phyloP scores from a whole-genome alignment of 2,329 filamentous ascomycete species.

The Fusarium sp. region DNA sequence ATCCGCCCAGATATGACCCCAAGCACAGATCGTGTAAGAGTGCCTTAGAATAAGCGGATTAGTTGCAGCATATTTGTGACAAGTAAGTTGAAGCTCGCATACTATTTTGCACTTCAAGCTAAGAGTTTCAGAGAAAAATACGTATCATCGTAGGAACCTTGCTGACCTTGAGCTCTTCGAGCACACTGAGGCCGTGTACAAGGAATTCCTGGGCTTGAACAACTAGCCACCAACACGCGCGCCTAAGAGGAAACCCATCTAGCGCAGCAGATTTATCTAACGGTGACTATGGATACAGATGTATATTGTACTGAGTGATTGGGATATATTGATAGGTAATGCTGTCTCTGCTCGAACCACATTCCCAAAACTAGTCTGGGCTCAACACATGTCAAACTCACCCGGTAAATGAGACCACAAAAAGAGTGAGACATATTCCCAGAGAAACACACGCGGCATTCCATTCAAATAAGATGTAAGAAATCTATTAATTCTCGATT shows the following conservation, averaged over 20 bases:
- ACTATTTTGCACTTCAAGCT: not conserved
- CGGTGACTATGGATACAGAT: not conserved
- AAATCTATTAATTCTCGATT: constrained; percentile 43
- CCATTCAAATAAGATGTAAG: constrained; percentile 19
- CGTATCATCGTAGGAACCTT: not conserved
- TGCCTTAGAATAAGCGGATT: not conserved
- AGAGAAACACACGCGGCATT: not conserved
- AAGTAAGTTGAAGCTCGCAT: not conserved
- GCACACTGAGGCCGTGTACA: constrained; percentile 68
- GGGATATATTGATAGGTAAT: not conserved
- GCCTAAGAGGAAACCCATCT: not conserved
- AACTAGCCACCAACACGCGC: constrained; percentile 63
- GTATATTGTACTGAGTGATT: not conserved
- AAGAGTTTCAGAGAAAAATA: not conserved
- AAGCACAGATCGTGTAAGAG: not conserved
- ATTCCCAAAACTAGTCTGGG: not conserved
- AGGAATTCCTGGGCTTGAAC: constrained; percentile 77
- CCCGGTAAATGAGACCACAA: not conserved
- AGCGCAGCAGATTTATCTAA: not conserved
- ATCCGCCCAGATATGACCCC: not conserved
- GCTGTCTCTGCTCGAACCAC: not conserved
- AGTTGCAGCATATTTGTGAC: not conserved
- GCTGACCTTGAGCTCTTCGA: not conserved
- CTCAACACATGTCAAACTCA: not conserved
- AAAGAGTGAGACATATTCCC: too few species aligned